These are phyloP conservation scores for Elymus sibiricus DNA, from an alignment of 176 grass and related monocot genomes.

Conservation along the genomic window DNA sequence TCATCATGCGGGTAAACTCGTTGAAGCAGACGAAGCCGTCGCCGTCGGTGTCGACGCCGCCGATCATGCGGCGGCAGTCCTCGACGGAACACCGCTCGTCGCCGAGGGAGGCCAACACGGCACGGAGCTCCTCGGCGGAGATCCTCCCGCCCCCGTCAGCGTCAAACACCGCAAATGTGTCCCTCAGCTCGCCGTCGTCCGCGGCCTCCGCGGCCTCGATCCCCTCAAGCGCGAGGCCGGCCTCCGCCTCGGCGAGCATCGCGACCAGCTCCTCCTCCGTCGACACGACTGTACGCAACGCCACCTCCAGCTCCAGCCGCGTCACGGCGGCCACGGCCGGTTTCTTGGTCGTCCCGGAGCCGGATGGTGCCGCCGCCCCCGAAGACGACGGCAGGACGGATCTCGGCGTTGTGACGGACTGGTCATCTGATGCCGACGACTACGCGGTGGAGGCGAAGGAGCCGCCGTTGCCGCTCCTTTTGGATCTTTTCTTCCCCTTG, in stretches of 20 bases:
- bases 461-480: not conserved
- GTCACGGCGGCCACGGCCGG: slow-evolving; percentile 8
- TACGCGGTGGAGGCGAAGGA: slow-evolving; percentile 32
- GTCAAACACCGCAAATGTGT: slow-evolving; percentile 72
- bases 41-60: slow-evolving; percentile 52
- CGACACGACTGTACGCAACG: slow-evolving; percentile 26
- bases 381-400: slow-evolving; percentile 12
- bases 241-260: slow-evolving; percentile 34
- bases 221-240: not conserved
- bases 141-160: slow-evolving; percentile 73
- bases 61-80: slow-evolving; percentile 79
- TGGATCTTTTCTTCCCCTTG: not conserved
- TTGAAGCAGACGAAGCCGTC: slow-evolving; percentile 69
- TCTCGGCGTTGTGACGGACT: slow-evolving; percentile 16
- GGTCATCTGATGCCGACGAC: not conserved
- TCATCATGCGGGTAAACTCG: slow-evolving; percentile 84
- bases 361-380: not conserved
- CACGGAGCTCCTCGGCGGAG: slow-evolving; percentile 70
- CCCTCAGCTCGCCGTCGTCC: slow-evolving; percentile 58
- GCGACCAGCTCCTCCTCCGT: slow-evolving; percentile 40
- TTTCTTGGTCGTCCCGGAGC: not conserved
- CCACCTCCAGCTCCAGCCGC: slow-evolving; percentile 42
- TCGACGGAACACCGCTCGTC: slow-evolving; percentile 57
- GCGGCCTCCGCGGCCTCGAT: not conserved
- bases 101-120: slow-evolving; percentile 51